Conservation (phyloP, 768 basidiomycete species). For the Mycena epipterygia region DNA sequence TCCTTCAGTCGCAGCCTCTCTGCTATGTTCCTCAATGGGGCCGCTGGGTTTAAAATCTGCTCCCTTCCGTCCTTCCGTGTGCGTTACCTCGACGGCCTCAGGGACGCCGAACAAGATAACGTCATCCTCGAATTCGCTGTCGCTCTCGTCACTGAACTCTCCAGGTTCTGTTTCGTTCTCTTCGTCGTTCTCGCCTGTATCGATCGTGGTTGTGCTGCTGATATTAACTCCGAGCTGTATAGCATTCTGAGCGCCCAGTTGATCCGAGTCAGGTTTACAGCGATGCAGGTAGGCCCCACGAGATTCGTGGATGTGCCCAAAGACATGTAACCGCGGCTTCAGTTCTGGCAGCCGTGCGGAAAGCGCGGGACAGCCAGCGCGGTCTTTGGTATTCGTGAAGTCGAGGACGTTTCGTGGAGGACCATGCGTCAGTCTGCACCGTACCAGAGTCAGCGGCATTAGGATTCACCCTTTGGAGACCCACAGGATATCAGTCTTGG, state of each 20-base stretch:
- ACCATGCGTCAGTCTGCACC: constrained; percentile 66
- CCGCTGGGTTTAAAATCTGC: no score
- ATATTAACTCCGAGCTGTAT: constrained; percentile 18
- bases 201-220: no score
- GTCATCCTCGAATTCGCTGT: not conserved
- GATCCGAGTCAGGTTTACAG: constrained; percentile 43
- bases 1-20: no score
- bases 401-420: constrained; percentile 70
- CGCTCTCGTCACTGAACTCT: not conserved
- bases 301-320: constrained; percentile 80
- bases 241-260: not conserved
- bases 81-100: not conserved
- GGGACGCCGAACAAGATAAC: not conserved
- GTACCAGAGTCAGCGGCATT: not conserved
- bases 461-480: not conserved
- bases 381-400: constrained; percentile 47
- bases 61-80: no score
- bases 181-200: not conserved
- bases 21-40: no score
- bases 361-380: constrained; percentile 67
- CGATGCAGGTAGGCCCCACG: constrained; percentile 60
- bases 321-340: constrained; percentile 62
- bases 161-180: not conserved
- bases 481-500: not conserved
- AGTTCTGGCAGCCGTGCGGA: constrained; percentile 54